Evolutionary conservation across 176 grass and related monocot species (phyloP).

Genomic region (Elaeis guineensis): DNA sequence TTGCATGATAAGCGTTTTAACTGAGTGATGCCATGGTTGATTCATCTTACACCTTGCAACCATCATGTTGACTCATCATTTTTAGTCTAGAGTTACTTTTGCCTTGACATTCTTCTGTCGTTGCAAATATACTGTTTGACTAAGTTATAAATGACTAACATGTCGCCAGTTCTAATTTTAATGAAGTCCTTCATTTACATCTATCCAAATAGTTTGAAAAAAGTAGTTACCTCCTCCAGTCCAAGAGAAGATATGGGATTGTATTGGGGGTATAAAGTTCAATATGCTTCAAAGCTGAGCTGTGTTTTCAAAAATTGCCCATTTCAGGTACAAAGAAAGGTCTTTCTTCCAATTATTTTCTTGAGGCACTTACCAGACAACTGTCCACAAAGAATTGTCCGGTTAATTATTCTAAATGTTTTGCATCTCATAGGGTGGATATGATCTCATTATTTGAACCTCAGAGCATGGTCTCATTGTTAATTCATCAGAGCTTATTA

Average conservation of each 20-base stretch:
- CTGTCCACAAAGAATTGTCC: too few relatives aligned
- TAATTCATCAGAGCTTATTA: conserved; percentile 76
- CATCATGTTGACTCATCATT: too few relatives aligned
- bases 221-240: conserved; percentile 40
- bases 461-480: conserved; percentile 83
- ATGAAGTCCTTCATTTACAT: conserved; percentile 7
- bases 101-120: too few relatives aligned
- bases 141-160: too few relatives aligned
- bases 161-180: conserved; percentile 7
- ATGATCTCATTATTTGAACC: conserved; percentile 90
- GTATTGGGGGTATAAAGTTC: conserved; percentile 92
- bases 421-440: conserved; percentile 49
- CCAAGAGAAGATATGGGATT: conserved; percentile 53
- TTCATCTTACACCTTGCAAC: too few relatives aligned
- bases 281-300: conserved; percentile 84
- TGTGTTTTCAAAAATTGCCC: conserved; percentile 43
- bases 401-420: too few relatives aligned
- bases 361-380: too few relatives aligned
- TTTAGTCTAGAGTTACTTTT: too few relatives aligned
- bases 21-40: too few relatives aligned
- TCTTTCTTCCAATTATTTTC: too few relatives aligned
- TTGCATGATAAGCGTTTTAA: too few relatives aligned
- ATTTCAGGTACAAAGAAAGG: conserved; percentile 42
- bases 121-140: too few relatives aligned
- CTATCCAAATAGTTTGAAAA: conserved; percentile 50